Base-by-base conservation (phyloP, 345 rosid genomes). In the Gossypioides kirkii region DNA sequence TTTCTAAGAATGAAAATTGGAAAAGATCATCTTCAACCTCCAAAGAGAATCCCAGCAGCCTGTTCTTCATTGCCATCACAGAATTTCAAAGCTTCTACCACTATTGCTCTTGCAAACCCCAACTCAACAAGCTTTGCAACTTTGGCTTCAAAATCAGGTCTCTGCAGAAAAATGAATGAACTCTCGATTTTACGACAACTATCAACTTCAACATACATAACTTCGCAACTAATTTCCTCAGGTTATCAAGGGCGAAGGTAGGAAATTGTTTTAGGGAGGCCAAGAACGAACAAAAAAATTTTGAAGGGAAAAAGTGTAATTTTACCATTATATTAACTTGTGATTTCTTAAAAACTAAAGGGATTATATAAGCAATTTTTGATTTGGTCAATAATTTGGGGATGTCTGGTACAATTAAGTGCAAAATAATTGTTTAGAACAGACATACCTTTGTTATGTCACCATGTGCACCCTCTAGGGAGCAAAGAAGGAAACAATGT, bases 11-110 rank as follows among this genome's bases (percentile, higher is more conserved):
- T 32, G 20, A 5, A 7, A 28, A 42, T 3, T 46, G 38, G 5
- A 9, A 32, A 9, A 43, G 22, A 20, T 20, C 36, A 26, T 36
- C 55, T 76, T 88, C 79, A 95, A 62, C 97, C 90, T 42, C 94
- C 99, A 60, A 95, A 95, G 65, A 92, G 98, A 82, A 87, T 92
- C 18, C 94, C 96, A 42, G 98, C 99, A 16, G 98, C 99, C 77
- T 91, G 99, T 45, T 95, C 99, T 82, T 92, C 99, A 66, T 91
- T 92, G 73, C 94, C 98, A 38, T 87, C 77, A 70, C 86, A 92
- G 55, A 95, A 74, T 82, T 83, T 83, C 13, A 95, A 94, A 53
- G 99, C 98, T 80, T 92, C 96, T 32, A 88, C 49, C 59, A 88
- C 99, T 50, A 91, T 89, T n/a, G 84, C 92, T 53, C 98, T 89